Percentiles rank a stretch among this genome's conserved stretches.
Evolutionary conservation across 768 basidiomycete species (phyloP).

Genomic region (Kwoniella bestiolae): DNA sequence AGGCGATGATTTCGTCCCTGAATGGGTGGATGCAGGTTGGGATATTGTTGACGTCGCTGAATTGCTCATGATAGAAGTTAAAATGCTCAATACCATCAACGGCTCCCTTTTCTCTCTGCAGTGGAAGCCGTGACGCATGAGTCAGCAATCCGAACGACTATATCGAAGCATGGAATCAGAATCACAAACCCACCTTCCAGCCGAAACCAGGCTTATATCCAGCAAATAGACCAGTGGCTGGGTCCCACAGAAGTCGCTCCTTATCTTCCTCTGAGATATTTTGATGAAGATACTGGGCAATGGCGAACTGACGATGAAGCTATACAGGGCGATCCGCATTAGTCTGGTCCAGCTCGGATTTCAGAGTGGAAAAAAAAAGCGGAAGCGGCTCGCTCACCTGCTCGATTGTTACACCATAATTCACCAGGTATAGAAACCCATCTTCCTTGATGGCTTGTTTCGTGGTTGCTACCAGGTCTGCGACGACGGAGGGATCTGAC

Average conservation of each 20-base stretch:
- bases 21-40: slow-evolving; percentile 23
- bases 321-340: background rate
- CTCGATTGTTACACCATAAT: slow-evolving; percentile 27
- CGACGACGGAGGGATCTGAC: slow-evolving; percentile 7
- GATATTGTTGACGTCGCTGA: slow-evolving; percentile 9
- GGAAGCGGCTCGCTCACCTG: slow-evolving; percentile 3
- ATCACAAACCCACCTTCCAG: slow-evolving; percentile 22
- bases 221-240: slow-evolving; percentile 19
- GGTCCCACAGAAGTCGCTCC: slow-evolving; percentile 20
- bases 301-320: slow-evolving; percentile 27
- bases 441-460: slow-evolving; percentile 27
- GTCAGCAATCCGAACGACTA: background rate
- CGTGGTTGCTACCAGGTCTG: slow-evolving; percentile 18
- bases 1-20: slow-evolving; percentile 26
- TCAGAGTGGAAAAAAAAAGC: background rate
- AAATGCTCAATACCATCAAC: slow-evolving; percentile 25
- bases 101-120: slow-evolving; percentile 22
- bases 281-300: slow-evolving; percentile 25
- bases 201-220: slow-evolving; percentile 29
- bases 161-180: background rate
- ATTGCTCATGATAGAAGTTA: slow-evolving; percentile 27
- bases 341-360: background rate
- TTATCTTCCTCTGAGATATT: slow-evolving; percentile 33
- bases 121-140: background rate
- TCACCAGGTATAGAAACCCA: slow-evolving; percentile 28